These are phyloP conservation scores for Xylariales sp. DNA, from an alignment of 2,329 filamentous ascomycete species.

Conservation along the genomic window DNA sequence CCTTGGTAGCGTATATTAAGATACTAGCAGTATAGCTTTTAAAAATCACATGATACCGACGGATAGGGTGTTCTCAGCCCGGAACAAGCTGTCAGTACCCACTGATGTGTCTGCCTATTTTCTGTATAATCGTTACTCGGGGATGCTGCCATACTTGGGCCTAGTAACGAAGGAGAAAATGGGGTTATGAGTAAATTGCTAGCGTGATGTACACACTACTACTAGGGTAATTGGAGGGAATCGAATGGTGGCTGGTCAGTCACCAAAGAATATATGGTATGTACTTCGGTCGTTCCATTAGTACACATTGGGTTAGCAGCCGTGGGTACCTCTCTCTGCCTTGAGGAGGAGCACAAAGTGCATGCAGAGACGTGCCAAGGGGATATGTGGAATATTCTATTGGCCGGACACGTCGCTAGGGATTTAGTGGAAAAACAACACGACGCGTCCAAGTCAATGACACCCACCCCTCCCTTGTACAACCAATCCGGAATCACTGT, in stretches of 20 bases:
- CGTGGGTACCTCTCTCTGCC: not conserved
- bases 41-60: not conserved
- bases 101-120: not conserved
- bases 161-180: not conserved
- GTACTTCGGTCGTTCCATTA: conserved; percentile 5
- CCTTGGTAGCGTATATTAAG: not conserved
- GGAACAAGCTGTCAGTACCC: conserved; percentile 7
- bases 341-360: conserved; percentile 26
- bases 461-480: conserved; percentile 21
- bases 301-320: conserved; percentile 11
- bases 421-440: conserved; percentile 34
- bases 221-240: no score
- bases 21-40: not conserved
- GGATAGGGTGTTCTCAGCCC: not conserved
- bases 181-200: not conserved
- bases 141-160: not conserved
- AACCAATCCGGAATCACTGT: conserved; percentile 38
- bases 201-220: no score
- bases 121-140: not conserved
- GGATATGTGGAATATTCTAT: conserved; percentile 20
- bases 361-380: conserved; percentile 31
- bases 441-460: conserved; percentile 28
- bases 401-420: conserved; percentile 33
- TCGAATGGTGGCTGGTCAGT: no score
- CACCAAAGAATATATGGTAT: not conserved